phyloP scores from a whole-genome alignment of 768 basidiomycete genomes.

The Gloeostereum incarnatum region DNA sequence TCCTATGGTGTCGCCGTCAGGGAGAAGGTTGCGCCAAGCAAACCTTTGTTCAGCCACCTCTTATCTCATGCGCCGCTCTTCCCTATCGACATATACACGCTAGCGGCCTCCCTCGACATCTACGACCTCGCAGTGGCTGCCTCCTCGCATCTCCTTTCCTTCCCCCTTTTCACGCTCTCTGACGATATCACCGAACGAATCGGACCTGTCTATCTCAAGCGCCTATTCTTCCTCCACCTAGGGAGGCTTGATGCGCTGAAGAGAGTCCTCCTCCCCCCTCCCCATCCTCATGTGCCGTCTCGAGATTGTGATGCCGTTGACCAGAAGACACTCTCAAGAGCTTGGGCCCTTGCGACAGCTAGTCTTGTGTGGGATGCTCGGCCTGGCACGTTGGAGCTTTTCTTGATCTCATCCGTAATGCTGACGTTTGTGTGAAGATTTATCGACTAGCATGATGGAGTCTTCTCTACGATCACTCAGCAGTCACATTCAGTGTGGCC shows the following conservation, averaged over 20 bases:
- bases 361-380: slow-evolving; percentile 26
- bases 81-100: slow-evolving; percentile 30
- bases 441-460: slow-evolving; percentile 17
- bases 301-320: slow-evolving; percentile 18
- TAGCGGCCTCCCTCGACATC: slow-evolving; percentile 24
- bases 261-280: slow-evolving; percentile 19
- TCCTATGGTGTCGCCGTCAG: slow-evolving; percentile 13
- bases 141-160: slow-evolving; percentile 27
- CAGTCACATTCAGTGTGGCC: slow-evolving; percentile 17
- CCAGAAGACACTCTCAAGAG: slow-evolving; percentile 26
- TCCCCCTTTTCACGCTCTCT: slow-evolving; percentile 21
- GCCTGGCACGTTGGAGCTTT: slow-evolving; percentile 17
- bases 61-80: slow-evolving; percentile 22
- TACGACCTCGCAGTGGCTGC: slow-evolving; percentile 25
- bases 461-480: slow-evolving; percentile 16
- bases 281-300: slow-evolving; percentile 19
- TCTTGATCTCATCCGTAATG: background rate
- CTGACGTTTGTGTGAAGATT: slow-evolving; percentile 12
- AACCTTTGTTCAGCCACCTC: slow-evolving; percentile 22
- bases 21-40: slow-evolving; percentile 15
- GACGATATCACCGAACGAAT: slow-evolving; percentile 26
- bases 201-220: slow-evolving; percentile 30
- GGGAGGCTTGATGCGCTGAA: slow-evolving; percentile 24
- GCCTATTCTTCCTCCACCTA: slow-evolving; percentile 27
- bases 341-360: slow-evolving; percentile 26